Percentiles rank a stretch among this genome's conserved stretches.
phyloP scores from a whole-genome alignment of 2,329 filamentous ascomycete species.

The Tricladium varicosporioides region DNA sequence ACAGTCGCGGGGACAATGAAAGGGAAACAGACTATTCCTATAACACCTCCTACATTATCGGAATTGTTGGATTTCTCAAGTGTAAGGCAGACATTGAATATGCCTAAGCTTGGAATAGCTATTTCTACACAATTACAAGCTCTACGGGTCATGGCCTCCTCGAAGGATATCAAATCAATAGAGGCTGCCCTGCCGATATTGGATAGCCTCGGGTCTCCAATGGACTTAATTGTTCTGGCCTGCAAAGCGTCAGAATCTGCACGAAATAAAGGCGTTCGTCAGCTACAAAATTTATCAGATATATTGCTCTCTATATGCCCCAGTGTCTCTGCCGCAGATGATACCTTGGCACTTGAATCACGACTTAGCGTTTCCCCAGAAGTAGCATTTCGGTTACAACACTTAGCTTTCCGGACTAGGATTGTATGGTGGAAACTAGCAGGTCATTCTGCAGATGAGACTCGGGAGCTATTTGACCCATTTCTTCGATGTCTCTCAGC shows the following conservation, averaged over 20 bases:
- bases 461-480: slow-evolving; percentile 65
- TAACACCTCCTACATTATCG: slow-evolving; percentile 46
- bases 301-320: slow-evolving; percentile 64
- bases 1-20: slow-evolving; percentile 30
- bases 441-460: slow-evolving; percentile 55
- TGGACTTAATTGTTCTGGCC: slow-evolving; percentile 51
- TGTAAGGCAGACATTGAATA: slow-evolving; percentile 41
- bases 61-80: slow-evolving; percentile 58
- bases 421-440: slow-evolving; percentile 65
- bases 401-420: slow-evolving; percentile 58
- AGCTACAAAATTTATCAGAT: slow-evolving; percentile 66
- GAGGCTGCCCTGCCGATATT: slow-evolving; percentile 58
- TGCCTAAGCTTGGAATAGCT: slow-evolving; percentile 51
- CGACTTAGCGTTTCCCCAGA: slow-evolving; percentile 55
- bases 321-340: slow-evolving; percentile 62
- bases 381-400: slow-evolving; percentile 60
- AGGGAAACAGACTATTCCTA: slow-evolving; percentile 33
- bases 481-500: slow-evolving; percentile 62
- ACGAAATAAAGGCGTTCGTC: slow-evolving; percentile 56
- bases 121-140: slow-evolving; percentile 63
- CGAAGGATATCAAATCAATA: slow-evolving; percentile 57
- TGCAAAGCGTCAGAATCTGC: slow-evolving; percentile 41
- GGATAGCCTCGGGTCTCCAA: slow-evolving; percentile 54
- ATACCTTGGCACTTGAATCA: slow-evolving; percentile 52
- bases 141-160: slow-evolving; percentile 59